These are phyloP conservation scores for Metschnikowia similis DNA, from an alignment of 805 yeast genomes.

Conservation along the genomic window DNA sequence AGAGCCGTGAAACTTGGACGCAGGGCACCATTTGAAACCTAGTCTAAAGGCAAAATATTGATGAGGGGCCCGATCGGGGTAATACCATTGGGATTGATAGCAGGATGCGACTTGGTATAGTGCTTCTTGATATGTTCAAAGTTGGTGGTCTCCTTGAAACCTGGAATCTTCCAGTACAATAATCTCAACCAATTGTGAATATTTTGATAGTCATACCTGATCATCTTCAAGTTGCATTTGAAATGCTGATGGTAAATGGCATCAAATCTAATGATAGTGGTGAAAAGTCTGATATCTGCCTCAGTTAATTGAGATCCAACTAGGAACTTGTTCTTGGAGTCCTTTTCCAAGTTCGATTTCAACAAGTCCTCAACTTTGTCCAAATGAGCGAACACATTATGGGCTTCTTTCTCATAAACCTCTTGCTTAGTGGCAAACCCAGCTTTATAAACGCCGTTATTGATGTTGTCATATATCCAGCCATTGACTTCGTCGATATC, in stretches of 20 bases:
- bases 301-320: constrained; percentile 72
- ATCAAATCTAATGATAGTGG: constrained; percentile 88
- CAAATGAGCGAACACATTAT: constrained; percentile 57
- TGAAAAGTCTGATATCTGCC: constrained; percentile 82
- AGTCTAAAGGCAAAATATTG: constrained; percentile 44
- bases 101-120: constrained; percentile 80
- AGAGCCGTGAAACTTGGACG: background rate
- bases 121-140: constrained; percentile 89
- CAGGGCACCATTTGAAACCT: background rate
- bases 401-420: constrained; percentile 68
- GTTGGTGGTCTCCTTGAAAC: constrained; percentile 73
- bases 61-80: constrained; percentile 90
- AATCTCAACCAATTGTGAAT: constrained; percentile 76
- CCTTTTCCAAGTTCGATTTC: constrained; percentile 35
- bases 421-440: constrained; percentile 87
- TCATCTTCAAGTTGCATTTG: constrained; percentile 83
- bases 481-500: constrained; percentile 73
- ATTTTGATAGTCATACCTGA: constrained; percentile 74
- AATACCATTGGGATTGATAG: constrained; percentile 76
- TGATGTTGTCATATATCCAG: constrained; percentile 81
- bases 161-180: constrained; percentile 74
- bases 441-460: constrained; percentile 89
- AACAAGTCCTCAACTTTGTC: constrained; percentile 67
- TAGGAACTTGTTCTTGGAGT: constrained; percentile 32
- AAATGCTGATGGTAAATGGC: constrained; percentile 93